Conservation (phyloP, 2,329 filamentous ascomycete species). For the Ustilaginoidea virens region DNA sequence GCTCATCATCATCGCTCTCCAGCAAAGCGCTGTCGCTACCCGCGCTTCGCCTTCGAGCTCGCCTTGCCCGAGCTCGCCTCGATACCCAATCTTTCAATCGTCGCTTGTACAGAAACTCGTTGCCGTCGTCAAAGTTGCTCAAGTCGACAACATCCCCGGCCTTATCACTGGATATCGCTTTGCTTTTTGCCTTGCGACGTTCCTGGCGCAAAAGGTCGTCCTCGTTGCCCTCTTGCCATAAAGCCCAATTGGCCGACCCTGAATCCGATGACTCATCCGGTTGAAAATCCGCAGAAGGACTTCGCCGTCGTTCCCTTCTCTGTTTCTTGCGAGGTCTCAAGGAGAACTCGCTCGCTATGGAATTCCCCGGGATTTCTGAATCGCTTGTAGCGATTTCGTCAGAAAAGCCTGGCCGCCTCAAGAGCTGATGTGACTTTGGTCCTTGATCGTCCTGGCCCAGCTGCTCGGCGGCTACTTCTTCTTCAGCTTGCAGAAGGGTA, state of each 20-base stretch:
- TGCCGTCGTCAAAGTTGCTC: slow-evolving; percentile 67
- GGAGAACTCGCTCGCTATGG: slow-evolving; percentile 35
- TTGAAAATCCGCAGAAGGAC: slow-evolving; percentile 32
- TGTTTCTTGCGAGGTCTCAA: slow-evolving; percentile 43
- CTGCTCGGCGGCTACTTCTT: slow-evolving; percentile 36
- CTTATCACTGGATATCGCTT: not conserved
- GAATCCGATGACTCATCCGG: slow-evolving; percentile 17
- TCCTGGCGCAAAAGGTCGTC: slow-evolving; percentile 22
- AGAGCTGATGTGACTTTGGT: slow-evolving; percentile 52
- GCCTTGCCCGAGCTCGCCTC: slow-evolving; percentile 24
- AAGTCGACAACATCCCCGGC: slow-evolving; percentile 28
- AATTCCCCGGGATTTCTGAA: not conserved
- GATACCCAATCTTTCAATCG: slow-evolving; percentile 63
- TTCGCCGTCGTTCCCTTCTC: slow-evolving; percentile 20
- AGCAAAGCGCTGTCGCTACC: slow-evolving; percentile 18
- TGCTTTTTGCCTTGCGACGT: slow-evolving; percentile 20
- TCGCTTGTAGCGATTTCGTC: slow-evolving; percentile 13
- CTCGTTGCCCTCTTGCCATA: slow-evolving; percentile 24
- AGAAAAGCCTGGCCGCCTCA: slow-evolving; percentile 59
- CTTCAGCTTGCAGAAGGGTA: slow-evolving; percentile 68
- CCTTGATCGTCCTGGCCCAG: slow-evolving; percentile 27
- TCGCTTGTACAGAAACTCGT: slow-evolving; percentile 64
- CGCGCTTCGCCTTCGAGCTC: slow-evolving; percentile 22
- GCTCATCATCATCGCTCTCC: slow-evolving; percentile 28
- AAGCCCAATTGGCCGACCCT: slow-evolving; percentile 17